phyloP scores from a whole-genome alignment of 2,329 filamentous ascomycete genomes.

The Eurotiales sp. region DNA sequence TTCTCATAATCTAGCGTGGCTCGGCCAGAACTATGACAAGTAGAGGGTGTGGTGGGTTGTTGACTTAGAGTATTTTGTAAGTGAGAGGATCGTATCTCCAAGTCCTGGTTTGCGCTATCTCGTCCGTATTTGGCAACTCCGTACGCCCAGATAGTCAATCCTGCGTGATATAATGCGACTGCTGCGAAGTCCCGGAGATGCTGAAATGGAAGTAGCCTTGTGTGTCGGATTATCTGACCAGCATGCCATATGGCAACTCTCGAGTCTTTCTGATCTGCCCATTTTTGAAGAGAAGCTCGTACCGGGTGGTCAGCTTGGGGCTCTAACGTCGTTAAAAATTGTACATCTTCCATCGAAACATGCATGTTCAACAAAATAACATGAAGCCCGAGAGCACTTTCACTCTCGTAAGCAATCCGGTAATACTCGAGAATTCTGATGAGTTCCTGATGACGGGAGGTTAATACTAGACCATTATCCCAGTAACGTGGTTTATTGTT shows the following conservation, averaged over 20 bases:
- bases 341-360: slow-evolving; percentile 15
- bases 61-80: no score
- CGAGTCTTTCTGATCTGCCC: slow-evolving; percentile 5
- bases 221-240: slow-evolving; percentile 5
- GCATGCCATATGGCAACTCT: slow-evolving; percentile 8
- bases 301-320: neutral
- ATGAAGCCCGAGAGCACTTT: slow-evolving; percentile 8
- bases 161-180: slow-evolving; percentile 10
- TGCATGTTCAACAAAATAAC: slow-evolving; percentile 13
- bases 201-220: neutral
- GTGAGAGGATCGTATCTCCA: no score
- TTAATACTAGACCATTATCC: slow-evolving; percentile 24
- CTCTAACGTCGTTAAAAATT: slow-evolving; percentile 7
- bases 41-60: slow-evolving; percentile 25
- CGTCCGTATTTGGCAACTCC: neutral
- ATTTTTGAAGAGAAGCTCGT: neutral
- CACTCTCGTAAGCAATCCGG: slow-evolving; percentile 14
- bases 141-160: slow-evolving; percentile 10
- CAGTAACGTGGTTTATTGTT: slow-evolving; percentile 22
- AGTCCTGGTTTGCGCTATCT: neutral
- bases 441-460: slow-evolving; percentile 27
- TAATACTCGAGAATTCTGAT: slow-evolving; percentile 23
- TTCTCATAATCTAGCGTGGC: neutral
- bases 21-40: neutral
- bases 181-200: slow-evolving; percentile 13